Evolutionary conservation across 2,329 filamentous ascomycete genomes (phyloP), one percentile per base, ranked within the genome.

Genomic region (Aureobasidium melanogenum): DNA sequence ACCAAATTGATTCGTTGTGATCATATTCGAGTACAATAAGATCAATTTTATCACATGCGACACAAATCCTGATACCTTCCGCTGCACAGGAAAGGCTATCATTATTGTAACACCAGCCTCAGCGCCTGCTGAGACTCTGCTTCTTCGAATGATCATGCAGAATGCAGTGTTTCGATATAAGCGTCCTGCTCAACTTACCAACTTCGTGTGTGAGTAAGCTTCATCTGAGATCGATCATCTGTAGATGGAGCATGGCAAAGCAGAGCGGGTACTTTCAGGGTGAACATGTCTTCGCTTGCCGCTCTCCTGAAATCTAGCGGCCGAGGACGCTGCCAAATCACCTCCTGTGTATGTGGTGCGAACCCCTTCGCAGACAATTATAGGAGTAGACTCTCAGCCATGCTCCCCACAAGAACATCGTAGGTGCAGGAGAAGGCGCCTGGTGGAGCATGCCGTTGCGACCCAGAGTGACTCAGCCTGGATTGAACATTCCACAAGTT

Each of bases 371-470:
- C 26, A 26, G 54, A 57, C 41, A 26, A 47, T 47, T 47, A 57
- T 57, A 57, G 54, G 54, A 57, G 54, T 57, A 57, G 12, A 26
- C 28, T 57, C 41, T 47, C 24, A 15, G 44, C 44, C 44, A 47
- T 30, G 24, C 44, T 47, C 54, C 32, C 54, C 54, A 38, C 54
- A 56, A 56, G 28, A 44, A 36, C 22, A 58, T 58, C 54, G 41
- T 47, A 41, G 56, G 56, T 59, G 44, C 56, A 59, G 56, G 56
- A 59, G 56, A 39, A 59, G 56, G 44, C 56, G 56, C 56, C 38
- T 50, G 56, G 24, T 50, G 56, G 34, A 59, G 43, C 12, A 39
- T 59, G 44, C 43, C 44, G 56, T 59, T 59, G 34, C 43, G 28
- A 48, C 48, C 44, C 43, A 39, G 19, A 14, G 43, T 59, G 56